Evolutionary conservation across 2,329 filamentous ascomycete species (phyloP).

Genomic region (Pseudogymnoascus sp.): DNA sequence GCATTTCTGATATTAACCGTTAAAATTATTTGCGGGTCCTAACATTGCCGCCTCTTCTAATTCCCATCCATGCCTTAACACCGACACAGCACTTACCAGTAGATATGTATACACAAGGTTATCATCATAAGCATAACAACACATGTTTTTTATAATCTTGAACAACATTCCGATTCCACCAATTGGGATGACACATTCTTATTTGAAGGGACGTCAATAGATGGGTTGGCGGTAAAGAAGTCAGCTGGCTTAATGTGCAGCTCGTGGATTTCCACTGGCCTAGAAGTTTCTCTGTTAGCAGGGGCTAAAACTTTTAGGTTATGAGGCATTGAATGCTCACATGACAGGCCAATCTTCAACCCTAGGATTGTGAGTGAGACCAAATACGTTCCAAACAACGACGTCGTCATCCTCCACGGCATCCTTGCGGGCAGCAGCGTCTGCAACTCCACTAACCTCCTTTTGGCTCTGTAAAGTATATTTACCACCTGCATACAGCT

Average conservation of each 20-base stretch:
- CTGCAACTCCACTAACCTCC: slow-evolving; percentile 37
- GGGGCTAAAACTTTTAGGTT: not conserved
- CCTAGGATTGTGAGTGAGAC: slow-evolving; percentile 78
- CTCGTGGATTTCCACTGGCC: slow-evolving; percentile 71
- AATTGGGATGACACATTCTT: slow-evolving; percentile 34
- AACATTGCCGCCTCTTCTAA: not conserved
- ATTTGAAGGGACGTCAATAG: slow-evolving; percentile 57
- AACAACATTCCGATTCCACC: not conserved
- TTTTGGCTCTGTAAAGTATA: slow-evolving; percentile 28
- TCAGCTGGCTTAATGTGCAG: slow-evolving; percentile 56
- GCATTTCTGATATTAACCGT: too few relatives aligned
- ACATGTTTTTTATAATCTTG: not conserved
- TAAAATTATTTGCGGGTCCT: not conserved
- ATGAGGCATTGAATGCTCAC: slow-evolving; percentile 29
- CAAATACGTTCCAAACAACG: slow-evolving; percentile 90
- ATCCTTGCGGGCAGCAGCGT: slow-evolving; percentile 73
- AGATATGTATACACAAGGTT: too few relatives aligned
- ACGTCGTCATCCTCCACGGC: slow-evolving; percentile 82
- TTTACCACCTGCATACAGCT: slow-evolving; percentile 28
- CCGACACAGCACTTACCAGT: not conserved
- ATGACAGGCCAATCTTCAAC: slow-evolving; percentile 90
- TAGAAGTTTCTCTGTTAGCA: not conserved
- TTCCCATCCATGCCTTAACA: not conserved
- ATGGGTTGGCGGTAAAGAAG: slow-evolving; percentile 50
- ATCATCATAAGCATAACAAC: too few relatives aligned